A percentile compares a stretch with the other conserved stretches of the same genome.
These are phyloP conservation scores for Penicillium sp. DNA, from an alignment of 2,329 filamentous ascomycete species.

Conservation along the genomic window DNA sequence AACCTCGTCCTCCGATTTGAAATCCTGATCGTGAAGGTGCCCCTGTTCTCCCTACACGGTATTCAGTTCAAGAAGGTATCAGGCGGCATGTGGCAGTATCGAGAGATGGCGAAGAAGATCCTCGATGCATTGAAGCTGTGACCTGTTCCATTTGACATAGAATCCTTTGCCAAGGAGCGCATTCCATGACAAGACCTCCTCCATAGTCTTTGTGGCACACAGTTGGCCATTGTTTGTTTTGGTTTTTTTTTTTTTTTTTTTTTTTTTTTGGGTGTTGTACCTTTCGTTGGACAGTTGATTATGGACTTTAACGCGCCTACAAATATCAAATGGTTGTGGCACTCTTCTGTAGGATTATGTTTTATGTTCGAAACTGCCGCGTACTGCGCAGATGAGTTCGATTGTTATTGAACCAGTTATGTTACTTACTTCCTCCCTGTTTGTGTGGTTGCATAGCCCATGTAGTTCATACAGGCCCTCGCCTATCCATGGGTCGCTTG, in stretches of 20 bases:
- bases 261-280: constrained; percentile 3
- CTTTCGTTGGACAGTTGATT: neutral
- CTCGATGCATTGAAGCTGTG: constrained; percentile 79
- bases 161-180: neutral
- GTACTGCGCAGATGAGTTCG: neutral
- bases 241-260: too few species aligned
- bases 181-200: neutral
- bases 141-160: constrained; percentile 17
- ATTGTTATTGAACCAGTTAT: neutral
- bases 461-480: neutral
- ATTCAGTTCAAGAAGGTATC: constrained; percentile 97
- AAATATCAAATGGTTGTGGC: neutral
- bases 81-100: constrained; percentile 97
- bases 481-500: too few species aligned
- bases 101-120: constrained; percentile 96
- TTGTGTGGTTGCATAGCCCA: neutral
- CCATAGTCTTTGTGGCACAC: neutral
- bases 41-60: constrained; percentile 84
- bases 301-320: neutral
- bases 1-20: constrained; percentile 87
- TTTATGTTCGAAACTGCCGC: neutral
- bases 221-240: constrained; percentile 8
- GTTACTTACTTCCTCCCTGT: neutral
- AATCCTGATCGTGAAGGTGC: constrained; percentile 96
- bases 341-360: neutral